phyloP scores from a whole-genome alignment of 768 basidiomycete species.

The Tricholoma hemisulphureum region DNA sequence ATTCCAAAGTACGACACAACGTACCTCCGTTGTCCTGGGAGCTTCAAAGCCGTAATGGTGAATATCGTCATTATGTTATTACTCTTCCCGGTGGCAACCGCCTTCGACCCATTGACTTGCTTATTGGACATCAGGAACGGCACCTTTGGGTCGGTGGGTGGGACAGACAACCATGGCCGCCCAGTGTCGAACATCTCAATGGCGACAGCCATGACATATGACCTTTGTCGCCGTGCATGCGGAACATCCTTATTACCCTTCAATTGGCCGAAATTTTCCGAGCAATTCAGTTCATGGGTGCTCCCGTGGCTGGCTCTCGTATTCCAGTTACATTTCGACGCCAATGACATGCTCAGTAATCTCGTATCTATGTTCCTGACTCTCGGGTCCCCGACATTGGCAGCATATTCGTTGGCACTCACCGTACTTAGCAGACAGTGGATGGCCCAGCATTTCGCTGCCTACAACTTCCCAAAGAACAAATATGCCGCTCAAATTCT shows the following conservation, averaged over 20 bases:
- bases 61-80: no score
- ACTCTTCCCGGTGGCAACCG: not conserved
- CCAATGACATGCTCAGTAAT: slow-evolving; percentile 39
- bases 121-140: slow-evolving; percentile 16
- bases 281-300: slow-evolving; percentile 44
- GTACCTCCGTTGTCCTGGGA: no score
- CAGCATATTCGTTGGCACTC: no score
- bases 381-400: slow-evolving; percentile 42
- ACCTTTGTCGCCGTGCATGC: slow-evolving; percentile 28
- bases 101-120: no score
- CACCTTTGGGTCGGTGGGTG: slow-evolving; percentile 15
- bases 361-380: slow-evolving; percentile 41
- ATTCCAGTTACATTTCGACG: slow-evolving; percentile 50
- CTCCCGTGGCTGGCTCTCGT: no score
- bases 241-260: slow-evolving; percentile 25
- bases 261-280: slow-evolving; percentile 33
- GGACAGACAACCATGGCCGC: slow-evolving; percentile 25
- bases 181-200: slow-evolving; percentile 20
- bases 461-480: slow-evolving; percentile 29
- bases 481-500: slow-evolving; percentile 31
- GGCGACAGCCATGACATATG: slow-evolving; percentile 29
- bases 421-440: slow-evolving; percentile 46
- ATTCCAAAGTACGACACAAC: no score
- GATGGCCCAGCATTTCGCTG: slow-evolving; percentile 33
- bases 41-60: no score